phyloP scores from a whole-genome alignment of 2,329 filamentous ascomycete species.

The Colletotrichum siamense region DNA sequence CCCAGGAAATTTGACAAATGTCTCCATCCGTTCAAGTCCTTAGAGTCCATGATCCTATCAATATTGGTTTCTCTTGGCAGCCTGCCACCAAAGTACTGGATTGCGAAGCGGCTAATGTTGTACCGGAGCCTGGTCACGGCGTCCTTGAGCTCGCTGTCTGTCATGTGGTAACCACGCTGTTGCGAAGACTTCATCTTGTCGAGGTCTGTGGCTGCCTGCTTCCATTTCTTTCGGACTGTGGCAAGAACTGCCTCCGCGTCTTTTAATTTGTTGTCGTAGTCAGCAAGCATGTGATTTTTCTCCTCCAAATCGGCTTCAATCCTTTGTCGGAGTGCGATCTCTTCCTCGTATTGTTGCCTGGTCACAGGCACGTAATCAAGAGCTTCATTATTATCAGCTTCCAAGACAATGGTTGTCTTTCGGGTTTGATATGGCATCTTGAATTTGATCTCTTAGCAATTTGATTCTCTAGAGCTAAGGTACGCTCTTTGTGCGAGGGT shows the following conservation, averaged over 20 bases:
- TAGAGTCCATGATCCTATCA: accelerated
- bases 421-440: too few species aligned
- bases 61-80: not conserved
- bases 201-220: not conserved
- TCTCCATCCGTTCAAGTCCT: not conserved
- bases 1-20: too few species aligned
- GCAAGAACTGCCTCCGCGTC: not conserved
- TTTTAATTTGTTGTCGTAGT: accelerated
- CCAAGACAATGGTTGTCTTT: too few species aligned
- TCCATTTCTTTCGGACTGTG: not conserved
- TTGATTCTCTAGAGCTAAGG: too few species aligned
- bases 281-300: not conserved
- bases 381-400: too few species aligned
- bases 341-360: not conserved
- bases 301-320: not conserved
- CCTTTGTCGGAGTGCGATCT: not conserved
- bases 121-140: not conserved
- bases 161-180: not conserved
- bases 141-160: not conserved
- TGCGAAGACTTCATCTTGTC: not conserved
- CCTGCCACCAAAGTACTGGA: not conserved
- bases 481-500: too few species aligned
- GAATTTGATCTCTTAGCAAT: too few species aligned
- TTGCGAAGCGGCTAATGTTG: not conserved
- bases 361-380: too few species aligned